Percentiles rank a stretch among this genome's conserved stretches.
Evolutionary conservation across 1,284 basidiomycete genomes (phyloP).

Genomic region (Cutaneotrichosporon cyanovorans): DNA sequence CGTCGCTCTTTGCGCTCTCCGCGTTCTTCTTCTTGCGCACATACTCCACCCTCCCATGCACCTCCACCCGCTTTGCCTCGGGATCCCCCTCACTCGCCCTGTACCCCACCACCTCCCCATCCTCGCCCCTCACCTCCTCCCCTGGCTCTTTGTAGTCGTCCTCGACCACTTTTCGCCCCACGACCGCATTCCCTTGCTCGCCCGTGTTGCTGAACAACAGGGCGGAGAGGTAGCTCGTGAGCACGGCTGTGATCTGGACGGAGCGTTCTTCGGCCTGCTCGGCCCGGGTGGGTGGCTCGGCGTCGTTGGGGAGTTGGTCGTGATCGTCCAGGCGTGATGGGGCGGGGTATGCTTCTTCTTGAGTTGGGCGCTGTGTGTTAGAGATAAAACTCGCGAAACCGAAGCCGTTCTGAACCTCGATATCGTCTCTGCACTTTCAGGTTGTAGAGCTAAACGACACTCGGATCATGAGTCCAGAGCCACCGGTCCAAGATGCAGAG

Average conservation of each 20-base stretch:
- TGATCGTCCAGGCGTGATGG: not conserved
- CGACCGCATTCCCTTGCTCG: conserved; percentile 35
- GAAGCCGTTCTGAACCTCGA: too few relatives aligned
- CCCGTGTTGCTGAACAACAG: conserved; percentile 29
- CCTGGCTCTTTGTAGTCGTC: conserved; percentile 1
- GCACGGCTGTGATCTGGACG: conserved; percentile 43
- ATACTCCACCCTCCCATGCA: not conserved
- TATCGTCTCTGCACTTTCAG: too few relatives aligned
- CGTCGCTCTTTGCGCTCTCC: conserved; percentile 32
- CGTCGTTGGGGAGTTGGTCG: not conserved
- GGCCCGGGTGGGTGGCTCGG: conserved; percentile 38
- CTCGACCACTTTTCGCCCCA: conserved; percentile 3
- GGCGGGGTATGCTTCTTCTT: not conserved
- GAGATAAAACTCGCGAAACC: too few relatives aligned
- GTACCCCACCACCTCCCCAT: not conserved
- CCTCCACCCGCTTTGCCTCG: not conserved
- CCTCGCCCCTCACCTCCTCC: conserved; percentile 2
- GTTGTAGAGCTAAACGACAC: too few relatives aligned
- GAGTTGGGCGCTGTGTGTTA: too few relatives aligned
- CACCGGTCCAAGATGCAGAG: too few relatives aligned
- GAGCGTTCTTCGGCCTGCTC: conserved; percentile 48
- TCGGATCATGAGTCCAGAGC: too few relatives aligned
- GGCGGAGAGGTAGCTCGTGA: conserved; percentile 40
- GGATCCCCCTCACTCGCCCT: not conserved
- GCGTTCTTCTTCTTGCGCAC: conserved; percentile 9